Base-by-base conservation (phyloP, 306 rosid species). In the Fragaria iinumae region DNA sequence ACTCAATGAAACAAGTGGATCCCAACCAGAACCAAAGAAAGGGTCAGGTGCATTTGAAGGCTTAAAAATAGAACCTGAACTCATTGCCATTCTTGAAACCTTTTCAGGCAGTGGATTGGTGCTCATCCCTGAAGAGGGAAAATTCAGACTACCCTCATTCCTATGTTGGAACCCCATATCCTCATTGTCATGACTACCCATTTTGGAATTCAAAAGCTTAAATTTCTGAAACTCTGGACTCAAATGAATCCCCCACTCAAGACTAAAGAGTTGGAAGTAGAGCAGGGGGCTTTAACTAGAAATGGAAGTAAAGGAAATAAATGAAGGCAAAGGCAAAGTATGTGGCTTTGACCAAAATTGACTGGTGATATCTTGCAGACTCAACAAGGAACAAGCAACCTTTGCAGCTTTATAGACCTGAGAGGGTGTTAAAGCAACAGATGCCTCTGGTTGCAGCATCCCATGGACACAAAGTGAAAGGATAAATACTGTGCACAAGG, bases 321-420 rank as follows among this genome's bases (percentile, higher is more conserved):
- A 79, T 47, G 77, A 82, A 81, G 85, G 82, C 68, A 82, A 86
- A 89, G 93, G 87, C 23, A 87, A 91, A 82, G 89, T 17, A 81
- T 83, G 88, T 56, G 82, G 80, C 84, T 88, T 89, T 94, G 96
- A 92, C 95, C 84, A 89, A 77, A 87, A 86, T 71, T 81, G 87
- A 85, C 75, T 72, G 55, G 85, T 80, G 93, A 89, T 88, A 81
- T 93, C 91, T 92, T 90, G 89, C 90, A 85, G 87, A 91, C 85
- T 89, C 83, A 88, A 93, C 96, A 87, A 91, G 91, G 98, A 91
- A 87, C 96, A 88, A 88, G 86, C 78, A 87, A 72, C 82, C 73
- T 82, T 86, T 83, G 89, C 96, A 96, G 98, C 97, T 93, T 96
- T 92, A 86, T 85, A 83, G 88, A 83, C 82, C 88, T 73, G 86